Conservation (phyloP, 352 stramenopile genomes). For the Peronospora belbahrii region DNA sequence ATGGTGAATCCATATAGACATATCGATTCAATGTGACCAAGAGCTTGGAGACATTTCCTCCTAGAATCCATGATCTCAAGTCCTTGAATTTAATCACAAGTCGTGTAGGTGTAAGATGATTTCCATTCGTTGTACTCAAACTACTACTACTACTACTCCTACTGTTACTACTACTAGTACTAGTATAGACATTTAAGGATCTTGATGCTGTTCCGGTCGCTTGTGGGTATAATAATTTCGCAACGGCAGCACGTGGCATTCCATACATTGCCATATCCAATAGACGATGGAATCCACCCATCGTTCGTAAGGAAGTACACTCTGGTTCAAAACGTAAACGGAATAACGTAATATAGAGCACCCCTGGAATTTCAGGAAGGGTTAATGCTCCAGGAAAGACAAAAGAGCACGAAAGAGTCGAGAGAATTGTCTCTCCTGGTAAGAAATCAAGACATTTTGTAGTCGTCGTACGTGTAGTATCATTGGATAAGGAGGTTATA, state of each 20-base stretch:
- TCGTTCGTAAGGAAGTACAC: constrained; percentile 30
- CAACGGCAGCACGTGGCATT: constrained; percentile 51
- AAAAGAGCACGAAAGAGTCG: constrained; percentile 41
- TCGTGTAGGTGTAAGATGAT: constrained; percentile 28
- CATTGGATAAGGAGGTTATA: too few species aligned
- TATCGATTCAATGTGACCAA: constrained; percentile 65
- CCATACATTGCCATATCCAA: constrained; percentile 55
- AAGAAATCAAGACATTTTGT: too few species aligned
- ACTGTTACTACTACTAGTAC: too few species aligned
- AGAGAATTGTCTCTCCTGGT: constrained; percentile 36
- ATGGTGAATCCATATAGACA: constrained; percentile 60
- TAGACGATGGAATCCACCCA: constrained; percentile 44
- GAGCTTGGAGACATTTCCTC: constrained; percentile 52
- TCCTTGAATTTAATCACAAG: constrained; percentile 81
- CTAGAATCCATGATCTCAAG: constrained; percentile 56
- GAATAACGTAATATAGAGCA: constrained; percentile 59
- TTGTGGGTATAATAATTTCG: constrained; percentile 69
- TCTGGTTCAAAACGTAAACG: constrained; percentile 64
- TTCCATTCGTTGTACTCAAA: too few species aligned
- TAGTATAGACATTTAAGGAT: constrained; percentile 15
- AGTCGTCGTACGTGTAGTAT: too few species aligned
- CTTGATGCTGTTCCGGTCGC: constrained; percentile 23
- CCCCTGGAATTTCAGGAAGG: constrained; percentile 44
- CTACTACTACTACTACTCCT: too few species aligned
- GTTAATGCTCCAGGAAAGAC: constrained; percentile 38